Base-by-base conservation (phyloP, 1,284 basidiomycete genomes). In the Trametes polyzona region DNA sequence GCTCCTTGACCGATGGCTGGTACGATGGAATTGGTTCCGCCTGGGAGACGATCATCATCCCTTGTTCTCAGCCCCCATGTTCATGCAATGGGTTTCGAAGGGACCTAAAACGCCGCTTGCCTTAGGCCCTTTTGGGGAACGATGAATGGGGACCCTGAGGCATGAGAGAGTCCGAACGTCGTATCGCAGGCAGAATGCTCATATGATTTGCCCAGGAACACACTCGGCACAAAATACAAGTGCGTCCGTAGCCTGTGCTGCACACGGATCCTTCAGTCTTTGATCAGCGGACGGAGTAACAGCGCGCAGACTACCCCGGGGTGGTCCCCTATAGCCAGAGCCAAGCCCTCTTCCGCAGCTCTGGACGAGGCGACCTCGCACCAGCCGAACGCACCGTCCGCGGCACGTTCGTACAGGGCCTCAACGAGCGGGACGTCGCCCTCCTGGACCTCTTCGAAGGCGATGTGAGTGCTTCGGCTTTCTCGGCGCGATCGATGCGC, bases 371-470 rank as follows among this genome's bases (percentile, higher is more conserved):
- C 36, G 78, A 81, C 5, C 74, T 88, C 26, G 63, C 69, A 8
- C 67, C 65, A 9, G 80, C 85, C 55, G 82, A 86, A 52, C 71
- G 75, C 47, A 80, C 74, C 32, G 89, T 93, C 0, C 80, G 86
- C 44, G 93, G 93, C 2, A 87, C 84, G 8, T 68, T 92, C 29
- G 88, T 93, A 3, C 70, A 70, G 0, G 91, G 92, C 1, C 74
- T 94, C 43, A 83, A 79, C 0, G 67, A 72, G 9, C 43, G 67
- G 16, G 92, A 95, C 64, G 74, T 94, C 1, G 65, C 65, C 3
- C 73, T 81, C 3, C 72, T 92, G 4, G 92, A 95, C 70, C 62
- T 79, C 6, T 96, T 95, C 60, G 94, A 96, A 73, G 92, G 90
- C 16, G 69, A 82, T 52, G 93, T 93, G 67, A 71, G 88, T 80